Evolutionary conservation across 2,329 filamentous ascomycete genomes (phyloP), one percentile per base, ranked within the genome.

Genomic region (Thielaviopsis euricoi): DNA sequence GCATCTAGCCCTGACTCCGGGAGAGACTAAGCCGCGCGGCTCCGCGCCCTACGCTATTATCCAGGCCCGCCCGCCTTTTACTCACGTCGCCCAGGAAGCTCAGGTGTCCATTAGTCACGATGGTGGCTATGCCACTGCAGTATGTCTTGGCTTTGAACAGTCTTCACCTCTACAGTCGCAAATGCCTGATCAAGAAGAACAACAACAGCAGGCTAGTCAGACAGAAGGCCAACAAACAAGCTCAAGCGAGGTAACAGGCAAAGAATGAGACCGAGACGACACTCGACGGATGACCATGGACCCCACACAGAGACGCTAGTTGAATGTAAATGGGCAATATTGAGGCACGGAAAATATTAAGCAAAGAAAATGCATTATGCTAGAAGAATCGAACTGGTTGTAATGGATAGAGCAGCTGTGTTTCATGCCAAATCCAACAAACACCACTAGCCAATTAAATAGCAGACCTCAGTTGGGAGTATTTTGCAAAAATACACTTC

Each of bases 21-120:
- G 50, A 7, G 10, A 19, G 7, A 46, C 26, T 3, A 50, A 22
- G 19, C 46, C 40, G 10, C 43, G 22, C 12, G 52, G 23, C n/a
- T 12, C 40, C 15, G 40, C 21, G 2, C 55, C 55, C 26, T 58
- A 29, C 19, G 59, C 59, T 13, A 25, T 58, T 4, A 51, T 58
- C 29, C 40, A 56, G 9, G 43, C 59, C 9, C 12, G 7, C 12
- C 40, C 33, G 25, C 54, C 56, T 2, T 56, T 52, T 33, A 51
- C 56, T 12, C 26, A 40, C 21, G 40, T 33, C 17, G 51, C 48
- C 17, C 77, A 81, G 62, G 73, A 81, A 54, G 88, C 83, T 15
- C 75, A 80, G 65, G 67, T 95, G 51, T 91, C 85, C 60, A 94
- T 96, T 64, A 93, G 86, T 65, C 90, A 96, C 67, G 90, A 96